Conservation (phyloP, 2,329 filamentous ascomycete species). For the Biscogniauxia marginata region DNA sequence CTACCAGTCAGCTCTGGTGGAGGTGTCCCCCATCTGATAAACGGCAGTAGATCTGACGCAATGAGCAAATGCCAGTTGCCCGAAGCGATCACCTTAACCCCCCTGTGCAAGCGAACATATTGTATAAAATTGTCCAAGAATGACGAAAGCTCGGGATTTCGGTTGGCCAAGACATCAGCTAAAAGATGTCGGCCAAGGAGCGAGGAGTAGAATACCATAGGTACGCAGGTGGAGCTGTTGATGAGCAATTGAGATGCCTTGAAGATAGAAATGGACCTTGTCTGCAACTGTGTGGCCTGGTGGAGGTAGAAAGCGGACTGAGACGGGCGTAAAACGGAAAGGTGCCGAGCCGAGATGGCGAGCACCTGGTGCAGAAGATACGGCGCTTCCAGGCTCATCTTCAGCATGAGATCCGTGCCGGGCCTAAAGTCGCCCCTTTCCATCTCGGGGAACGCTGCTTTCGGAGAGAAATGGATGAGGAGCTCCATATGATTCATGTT, state of each 20-base stretch:
- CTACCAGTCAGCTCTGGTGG: constrained; percentile 9
- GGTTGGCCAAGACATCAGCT: constrained; percentile 32
- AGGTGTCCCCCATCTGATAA: constrained; percentile 21
- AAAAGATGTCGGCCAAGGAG: constrained; percentile 35
- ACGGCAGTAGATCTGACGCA: constrained; percentile 26
- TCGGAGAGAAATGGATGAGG: constrained; percentile 33
- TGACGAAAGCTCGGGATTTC: constrained; percentile 19
- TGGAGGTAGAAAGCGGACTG: constrained; percentile 23
- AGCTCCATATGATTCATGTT: constrained; percentile 37
- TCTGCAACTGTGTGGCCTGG: constrained; percentile 33
- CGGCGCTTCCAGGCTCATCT: constrained; percentile 25
- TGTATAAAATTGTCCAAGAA: constrained; percentile 33
- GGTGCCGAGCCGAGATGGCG: constrained; percentile 36
- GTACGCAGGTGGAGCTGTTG: constrained; percentile 30
- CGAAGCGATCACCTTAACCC: constrained; percentile 20
- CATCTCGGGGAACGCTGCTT: constrained; percentile 22
- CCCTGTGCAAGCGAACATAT: constrained; percentile 26
- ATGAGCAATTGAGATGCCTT: constrained; percentile 24
- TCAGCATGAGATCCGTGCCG: constrained; percentile 21
- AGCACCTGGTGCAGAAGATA: constrained; percentile 38
- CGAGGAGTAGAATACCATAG: constrained; percentile 35
- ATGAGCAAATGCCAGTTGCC: constrained; percentile 29
- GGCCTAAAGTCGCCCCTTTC: constrained; percentile 8
- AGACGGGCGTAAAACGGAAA: constrained; percentile 29
- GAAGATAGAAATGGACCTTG: constrained; percentile 30